These are phyloP conservation scores for Inga laurina DNA, from an alignment of 306 rosid genomes.

Conservation along the genomic window DNA sequence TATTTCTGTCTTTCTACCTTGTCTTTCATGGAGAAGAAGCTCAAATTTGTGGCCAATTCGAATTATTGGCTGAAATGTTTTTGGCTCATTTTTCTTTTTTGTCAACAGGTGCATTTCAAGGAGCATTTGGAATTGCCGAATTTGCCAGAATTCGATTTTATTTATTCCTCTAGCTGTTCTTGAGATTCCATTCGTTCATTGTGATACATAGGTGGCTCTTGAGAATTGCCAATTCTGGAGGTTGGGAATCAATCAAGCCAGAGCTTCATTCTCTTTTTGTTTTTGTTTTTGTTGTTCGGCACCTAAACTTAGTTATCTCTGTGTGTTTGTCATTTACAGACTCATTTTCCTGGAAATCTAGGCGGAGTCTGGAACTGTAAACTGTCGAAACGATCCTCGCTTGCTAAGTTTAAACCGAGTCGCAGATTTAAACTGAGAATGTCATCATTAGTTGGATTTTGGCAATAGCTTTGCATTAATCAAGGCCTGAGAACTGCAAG, in stretches of 20 bases:
- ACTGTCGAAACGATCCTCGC: constrained; percentile 18
- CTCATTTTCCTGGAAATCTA: constrained; percentile 38
- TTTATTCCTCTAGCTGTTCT: constrained; percentile 21
- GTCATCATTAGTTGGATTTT: constrained; percentile 32
- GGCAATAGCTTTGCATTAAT: constrained; percentile 45
- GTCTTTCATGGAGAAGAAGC: constrained; percentile 1
- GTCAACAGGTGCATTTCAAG: constrained; percentile 38
- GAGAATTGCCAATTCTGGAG: constrained; percentile 21
- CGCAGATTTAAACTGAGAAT: constrained; percentile 46
- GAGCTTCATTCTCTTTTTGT: constrained; percentile 29
- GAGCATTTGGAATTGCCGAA: constrained; percentile 27
- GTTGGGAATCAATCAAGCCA: constrained; percentile 20
- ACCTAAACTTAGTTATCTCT: constrained; percentile 22
- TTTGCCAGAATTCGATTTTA: constrained; percentile 17
- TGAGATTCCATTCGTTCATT: constrained; percentile 37
- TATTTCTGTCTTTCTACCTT: not conserved
- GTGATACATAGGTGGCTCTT: constrained; percentile 12
- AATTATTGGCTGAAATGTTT: constrained; percentile 20
- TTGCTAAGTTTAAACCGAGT: constrained; percentile 22
- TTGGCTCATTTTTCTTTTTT: constrained; percentile 22
- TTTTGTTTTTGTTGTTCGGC: constrained; percentile 28
- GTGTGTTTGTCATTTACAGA: constrained; percentile 41
- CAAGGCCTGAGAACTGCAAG: constrained; percentile 31
- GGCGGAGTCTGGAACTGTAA: constrained; percentile 33
- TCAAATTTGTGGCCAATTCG: constrained; percentile 6